Percentiles rank a stretch among this genome's conserved stretches.
phyloP scores from a whole-genome alignment of 306 rosid species.

The Cicer judaicum region DNA sequence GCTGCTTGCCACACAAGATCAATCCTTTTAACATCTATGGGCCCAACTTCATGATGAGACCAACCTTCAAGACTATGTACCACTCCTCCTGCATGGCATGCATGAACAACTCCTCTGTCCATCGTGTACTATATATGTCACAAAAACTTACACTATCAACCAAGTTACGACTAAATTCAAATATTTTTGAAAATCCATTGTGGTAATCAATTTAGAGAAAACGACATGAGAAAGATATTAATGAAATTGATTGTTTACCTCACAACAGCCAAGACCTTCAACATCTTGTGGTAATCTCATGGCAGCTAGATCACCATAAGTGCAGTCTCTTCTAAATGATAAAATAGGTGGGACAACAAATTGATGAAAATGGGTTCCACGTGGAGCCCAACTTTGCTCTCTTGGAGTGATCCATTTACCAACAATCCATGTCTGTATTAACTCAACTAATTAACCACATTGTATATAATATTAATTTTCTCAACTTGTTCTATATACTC shows the following conservation, averaged over 20 bases:
- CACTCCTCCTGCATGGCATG: constrained; percentile 99
- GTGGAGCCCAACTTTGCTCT: constrained; percentile 91
- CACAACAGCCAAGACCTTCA: constrained; percentile 82
- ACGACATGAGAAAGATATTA: not conserved
- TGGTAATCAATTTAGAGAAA: not conserved
- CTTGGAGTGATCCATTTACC: constrained; percentile 97
- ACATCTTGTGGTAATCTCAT: constrained; percentile 89
- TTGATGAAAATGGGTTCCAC: constrained; percentile 93
- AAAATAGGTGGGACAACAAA: constrained; percentile 95
- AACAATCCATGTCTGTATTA: constrained; percentile 84
- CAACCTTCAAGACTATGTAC: constrained; percentile 89
- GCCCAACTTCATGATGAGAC: constrained; percentile 95
- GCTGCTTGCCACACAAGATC: constrained; percentile 97
- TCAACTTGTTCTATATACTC: not conserved
- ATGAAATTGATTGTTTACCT: constrained; percentile 54
- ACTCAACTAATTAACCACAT: not conserved
- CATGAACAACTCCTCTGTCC: constrained; percentile 97
- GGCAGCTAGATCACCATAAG: constrained; percentile 97
- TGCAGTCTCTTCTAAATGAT: constrained; percentile 81
- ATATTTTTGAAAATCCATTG: too few species aligned
- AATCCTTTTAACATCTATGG: constrained; percentile 80
- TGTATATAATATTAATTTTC: not conserved
- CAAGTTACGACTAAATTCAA: too few species aligned
- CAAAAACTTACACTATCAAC: not conserved
- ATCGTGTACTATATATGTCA: constrained; percentile 71